Conservation (phyloP, 2,329 filamentous ascomycete species). For the Hypoxylon sp. region DNA sequence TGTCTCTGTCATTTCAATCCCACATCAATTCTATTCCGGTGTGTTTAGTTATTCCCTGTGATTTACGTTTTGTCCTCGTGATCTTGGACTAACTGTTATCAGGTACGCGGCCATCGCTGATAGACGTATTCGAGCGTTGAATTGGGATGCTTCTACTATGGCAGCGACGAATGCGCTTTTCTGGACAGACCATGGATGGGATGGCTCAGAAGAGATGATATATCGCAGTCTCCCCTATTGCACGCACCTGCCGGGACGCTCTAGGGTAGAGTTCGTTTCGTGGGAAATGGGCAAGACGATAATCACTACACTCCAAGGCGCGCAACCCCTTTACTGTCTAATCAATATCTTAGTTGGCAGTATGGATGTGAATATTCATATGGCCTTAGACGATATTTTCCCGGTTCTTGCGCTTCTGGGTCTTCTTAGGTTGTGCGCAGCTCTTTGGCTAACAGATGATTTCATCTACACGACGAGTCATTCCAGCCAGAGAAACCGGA, state of each 20-base stretch:
- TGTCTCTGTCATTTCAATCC: constrained; percentile 54
- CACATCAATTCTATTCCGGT: constrained; percentile 57
- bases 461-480: constrained; percentile 16
- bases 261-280: constrained; percentile 28
- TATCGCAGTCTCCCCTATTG: constrained; percentile 29
- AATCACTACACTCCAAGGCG: constrained; percentile 35
- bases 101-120: constrained; percentile 52
- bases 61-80: neutral
- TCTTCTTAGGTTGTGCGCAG: constrained; percentile 42
- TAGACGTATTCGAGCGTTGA: constrained; percentile 51
- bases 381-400: constrained; percentile 39
- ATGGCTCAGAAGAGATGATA: constrained; percentile 53
- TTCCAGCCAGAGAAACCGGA: neutral
- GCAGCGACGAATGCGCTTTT: constrained; percentile 55
- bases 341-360: constrained; percentile 12
- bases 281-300: constrained; percentile 38
- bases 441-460: constrained; percentile 46
- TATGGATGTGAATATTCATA: constrained; percentile 7
- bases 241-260: constrained; percentile 38
- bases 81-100: neutral
- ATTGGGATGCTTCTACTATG: constrained; percentile 51
- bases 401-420: constrained; percentile 41
- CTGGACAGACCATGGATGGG: constrained; percentile 55
- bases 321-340: constrained; percentile 15
- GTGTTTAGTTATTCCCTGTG: constrained; percentile 25